Base-by-base conservation (phyloP, 768 basidiomycete genomes). In the Macrolepiota fuliginosa region DNA sequence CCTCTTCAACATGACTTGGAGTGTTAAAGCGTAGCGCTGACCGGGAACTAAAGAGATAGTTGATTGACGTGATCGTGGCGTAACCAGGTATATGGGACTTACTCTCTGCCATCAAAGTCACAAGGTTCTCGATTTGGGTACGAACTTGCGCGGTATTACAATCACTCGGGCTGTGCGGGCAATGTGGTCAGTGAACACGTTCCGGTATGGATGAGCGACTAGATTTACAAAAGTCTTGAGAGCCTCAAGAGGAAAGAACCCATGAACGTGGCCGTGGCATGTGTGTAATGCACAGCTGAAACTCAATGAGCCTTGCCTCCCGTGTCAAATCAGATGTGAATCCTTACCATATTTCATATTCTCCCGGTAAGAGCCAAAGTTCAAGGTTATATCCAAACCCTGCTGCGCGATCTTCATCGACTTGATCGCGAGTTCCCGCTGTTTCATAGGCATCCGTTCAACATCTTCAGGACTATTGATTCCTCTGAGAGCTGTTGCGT, bases 251-350 rank as follows among this genome's bases (percentile, higher is more conserved):
- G 79, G 73, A 98, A 91, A 3, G 93, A 92, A 12, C 94, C 95
- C 22, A 92, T 85, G 75, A 98, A 98, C 0, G 95, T 96, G 4
- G 95, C 95, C 29, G 93, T 92, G 45, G 92, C 92, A 70, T 98
- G 95, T 13, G 91, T 91, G 68, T 91, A 90, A 70, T 92, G 89
- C n/a, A 94, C 91, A 15, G 93, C 92, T 92, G 59, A 47, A 42
- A 54, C 49, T 29, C 11, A 49, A 56, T 66, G 49, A 61, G 42
- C 56, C 45, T 10, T 58, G 25, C 27, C 58, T 53, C 54, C 56
- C 40, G 29, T 45, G 9, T 29, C 29, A 27, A 49, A 57, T 29
- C n/a, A 5, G n/a, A 47, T 7, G 42, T 10, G 0, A 25, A 11
- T 36, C 70, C 84, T 49, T 68, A 91, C 93, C 92, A 69, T 94